Evolutionary conservation across 176 grass and related monocot species (phyloP).

Genomic region (Phoenix roebelenii): DNA sequence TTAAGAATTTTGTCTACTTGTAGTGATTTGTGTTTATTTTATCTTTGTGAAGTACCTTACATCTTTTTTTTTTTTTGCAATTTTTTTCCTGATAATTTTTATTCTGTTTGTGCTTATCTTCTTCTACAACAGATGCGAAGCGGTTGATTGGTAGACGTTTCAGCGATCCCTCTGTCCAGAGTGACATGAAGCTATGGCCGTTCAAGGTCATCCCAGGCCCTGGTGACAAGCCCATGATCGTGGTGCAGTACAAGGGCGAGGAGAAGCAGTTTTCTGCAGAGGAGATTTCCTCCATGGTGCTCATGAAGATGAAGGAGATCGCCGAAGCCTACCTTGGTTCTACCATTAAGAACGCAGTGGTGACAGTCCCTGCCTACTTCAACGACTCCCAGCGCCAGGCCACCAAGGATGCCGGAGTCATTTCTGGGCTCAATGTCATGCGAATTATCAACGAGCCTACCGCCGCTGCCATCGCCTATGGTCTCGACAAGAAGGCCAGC

Average conservation of each 20-base stretch:
- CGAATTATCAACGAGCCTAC: constrained; percentile 52
- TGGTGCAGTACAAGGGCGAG: constrained; percentile 57
- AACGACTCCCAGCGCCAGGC: constrained; percentile 53
- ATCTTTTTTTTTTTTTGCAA: too few relatives aligned
- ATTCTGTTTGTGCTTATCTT: too few relatives aligned
- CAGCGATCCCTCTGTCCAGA: constrained; percentile 40
- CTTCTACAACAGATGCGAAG: constrained; percentile 36
- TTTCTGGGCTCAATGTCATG: constrained; percentile 51
- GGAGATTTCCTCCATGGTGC: constrained; percentile 45
- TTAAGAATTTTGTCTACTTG: too few relatives aligned
- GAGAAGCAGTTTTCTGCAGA: constrained; percentile 57
- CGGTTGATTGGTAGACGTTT: constrained; percentile 47
- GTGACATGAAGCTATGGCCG: constrained; percentile 40
- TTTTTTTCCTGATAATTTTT: too few relatives aligned
- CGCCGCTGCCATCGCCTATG: constrained; percentile 40
- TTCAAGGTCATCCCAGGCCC: constrained; percentile 54
- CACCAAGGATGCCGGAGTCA: constrained; percentile 48
- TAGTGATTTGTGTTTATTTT: too few relatives aligned
- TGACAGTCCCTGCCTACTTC: constrained; percentile 52
- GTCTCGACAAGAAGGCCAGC: constrained; percentile 45
- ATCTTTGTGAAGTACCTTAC: too few relatives aligned
- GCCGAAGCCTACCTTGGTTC: constrained; percentile 46
- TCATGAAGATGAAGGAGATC: constrained; percentile 58
- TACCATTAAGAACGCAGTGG: constrained; percentile 39
- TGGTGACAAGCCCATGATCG: constrained; percentile 49